These are phyloP conservation scores for Bruguiera sexangula DNA, from an alignment of 345 rosid species.

Conservation along the genomic window DNA sequence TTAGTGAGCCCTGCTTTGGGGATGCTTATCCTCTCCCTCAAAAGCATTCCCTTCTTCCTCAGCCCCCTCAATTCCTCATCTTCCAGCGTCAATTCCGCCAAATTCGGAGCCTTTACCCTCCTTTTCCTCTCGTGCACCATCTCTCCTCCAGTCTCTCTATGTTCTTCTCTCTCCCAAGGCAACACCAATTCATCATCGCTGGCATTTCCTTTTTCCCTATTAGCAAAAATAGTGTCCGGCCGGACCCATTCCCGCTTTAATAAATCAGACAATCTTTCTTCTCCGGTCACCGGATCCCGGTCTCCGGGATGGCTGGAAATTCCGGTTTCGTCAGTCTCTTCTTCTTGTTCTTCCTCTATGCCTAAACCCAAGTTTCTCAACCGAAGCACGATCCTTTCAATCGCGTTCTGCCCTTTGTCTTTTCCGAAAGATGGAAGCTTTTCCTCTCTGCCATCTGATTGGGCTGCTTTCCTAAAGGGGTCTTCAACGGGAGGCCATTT, in stretches of 20 bases:
- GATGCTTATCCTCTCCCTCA: constrained; percentile 76
- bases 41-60: constrained; percentile 67
- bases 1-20: constrained; percentile 91
- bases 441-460: constrained; percentile 18
- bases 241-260: constrained; percentile 84
- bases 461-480: constrained; percentile 12
- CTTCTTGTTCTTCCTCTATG: constrained; percentile 59
- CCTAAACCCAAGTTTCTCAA: constrained; percentile 76
- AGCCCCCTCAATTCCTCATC: constrained; percentile 81
- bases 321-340: constrained; percentile 21
- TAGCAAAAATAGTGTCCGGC: constrained; percentile 59
- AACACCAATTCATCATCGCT: constrained; percentile 33
- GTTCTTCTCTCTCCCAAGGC: constrained; percentile 66
- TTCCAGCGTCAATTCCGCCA: constrained; percentile 92
- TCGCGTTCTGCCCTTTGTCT: constrained; percentile 61
- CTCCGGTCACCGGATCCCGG: constrained; percentile 50
- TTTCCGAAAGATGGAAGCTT: constrained; percentile 22
- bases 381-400: constrained; percentile 82
- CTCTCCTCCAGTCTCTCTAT: constrained; percentile 8
- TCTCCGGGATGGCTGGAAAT: constrained; percentile 5
- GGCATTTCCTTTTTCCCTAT: constrained; percentile 21
- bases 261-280: constrained; percentile 74
- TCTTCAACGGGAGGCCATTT: constrained; percentile 26
- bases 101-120: constrained; percentile 60
- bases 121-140: constrained; percentile 34